These are phyloP conservation scores for Diacronema lutheri DNA, from an alignment of 78 protist species.

Conservation along the genomic window DNA sequence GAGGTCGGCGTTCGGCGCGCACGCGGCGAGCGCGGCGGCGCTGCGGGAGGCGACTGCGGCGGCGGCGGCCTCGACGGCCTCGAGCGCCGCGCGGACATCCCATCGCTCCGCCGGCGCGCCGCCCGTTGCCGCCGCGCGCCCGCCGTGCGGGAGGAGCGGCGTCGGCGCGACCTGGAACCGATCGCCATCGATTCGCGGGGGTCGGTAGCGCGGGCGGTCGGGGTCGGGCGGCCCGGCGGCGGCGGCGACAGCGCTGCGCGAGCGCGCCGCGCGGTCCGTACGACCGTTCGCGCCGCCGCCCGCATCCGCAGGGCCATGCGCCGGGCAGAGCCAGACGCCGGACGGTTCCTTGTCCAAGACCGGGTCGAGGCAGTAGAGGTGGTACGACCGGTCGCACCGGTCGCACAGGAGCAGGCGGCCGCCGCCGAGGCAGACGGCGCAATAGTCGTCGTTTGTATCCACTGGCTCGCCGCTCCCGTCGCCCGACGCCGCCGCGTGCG, in stretches of 20 bases:
- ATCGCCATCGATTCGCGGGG: not conserved
- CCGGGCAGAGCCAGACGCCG: constrained; percentile 17
- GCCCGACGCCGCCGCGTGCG: too few species aligned
- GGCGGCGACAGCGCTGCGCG: not conserved
- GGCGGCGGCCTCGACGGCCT: too few species aligned
- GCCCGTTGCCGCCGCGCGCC: not conserved
- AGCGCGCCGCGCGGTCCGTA: not conserved
- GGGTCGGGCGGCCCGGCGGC: too few species aligned
- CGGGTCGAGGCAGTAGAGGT: constrained; percentile 8
- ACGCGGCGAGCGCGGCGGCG: too few species aligned
- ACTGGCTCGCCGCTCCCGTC: not conserved
- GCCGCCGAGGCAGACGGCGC: not conserved
- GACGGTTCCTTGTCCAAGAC: not conserved
- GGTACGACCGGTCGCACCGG: constrained; percentile 23
- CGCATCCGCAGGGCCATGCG: too few species aligned
- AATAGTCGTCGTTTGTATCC: constrained; percentile 22
- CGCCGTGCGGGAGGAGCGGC: not conserved
- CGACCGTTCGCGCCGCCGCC: not conserved
- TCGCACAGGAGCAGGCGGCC: constrained; percentile 25
- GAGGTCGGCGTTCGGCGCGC: too few species aligned
- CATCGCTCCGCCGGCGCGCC: not conserved
- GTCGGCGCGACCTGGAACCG: not conserved
- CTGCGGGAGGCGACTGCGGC: too few species aligned
- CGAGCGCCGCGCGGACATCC: too few species aligned
- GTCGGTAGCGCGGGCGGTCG: not conserved